A percentile compares a stretch with the other conserved stretches of the same genome.
Conservation (phyloP, 2,329 filamentous ascomycete species). For the Diaporthe ilicicola region DNA sequence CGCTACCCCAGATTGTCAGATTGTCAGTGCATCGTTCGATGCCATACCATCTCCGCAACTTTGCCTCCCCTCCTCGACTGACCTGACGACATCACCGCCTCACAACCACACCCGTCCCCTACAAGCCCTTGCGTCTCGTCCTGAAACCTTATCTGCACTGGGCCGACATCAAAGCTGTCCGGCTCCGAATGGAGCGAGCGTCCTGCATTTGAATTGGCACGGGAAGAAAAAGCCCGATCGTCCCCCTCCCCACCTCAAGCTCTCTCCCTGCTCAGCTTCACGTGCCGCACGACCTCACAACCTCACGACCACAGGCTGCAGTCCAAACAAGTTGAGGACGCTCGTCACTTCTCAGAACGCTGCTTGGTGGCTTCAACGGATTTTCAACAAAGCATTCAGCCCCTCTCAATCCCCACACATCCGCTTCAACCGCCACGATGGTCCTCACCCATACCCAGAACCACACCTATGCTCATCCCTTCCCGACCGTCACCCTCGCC, state of each 20-base stretch:
- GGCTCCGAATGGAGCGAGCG: slow-evolving; percentile 31
- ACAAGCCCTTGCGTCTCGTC: background rate
- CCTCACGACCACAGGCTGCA: background rate
- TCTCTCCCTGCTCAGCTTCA: background rate
- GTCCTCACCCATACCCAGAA: slow-evolving; percentile 71
- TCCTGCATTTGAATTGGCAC: slow-evolving; percentile 13
- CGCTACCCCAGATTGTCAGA: slow-evolving; percentile 34
- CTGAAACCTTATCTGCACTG: slow-evolving; percentile 18
- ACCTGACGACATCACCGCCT: slow-evolving; percentile 32
- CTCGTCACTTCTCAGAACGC: background rate
- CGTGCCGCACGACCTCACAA: slow-evolving; percentile 10
- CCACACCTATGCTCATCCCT: slow-evolving; percentile 81
- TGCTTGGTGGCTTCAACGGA: slow-evolving; percentile 15
- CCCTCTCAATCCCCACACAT: background rate
- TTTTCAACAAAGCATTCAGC: background rate
- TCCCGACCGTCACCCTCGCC: slow-evolving; percentile 85
- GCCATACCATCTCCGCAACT: slow-evolving; percentile 28
- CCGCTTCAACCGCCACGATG: slow-evolving; percentile 52
- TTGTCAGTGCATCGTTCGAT: slow-evolving; percentile 31
- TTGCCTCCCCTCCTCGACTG: slow-evolving; percentile 27
- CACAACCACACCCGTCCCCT: slow-evolving; percentile 1
- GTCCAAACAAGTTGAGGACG: background rate
- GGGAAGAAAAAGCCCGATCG: background rate
- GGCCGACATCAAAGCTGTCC: background rate
- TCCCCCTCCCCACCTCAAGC: slow-evolving; percentile 4